These are phyloP conservation scores for Chlamydomonas eustigma DNA, from an alignment of 139 green algal species.

Conservation along the genomic window DNA sequence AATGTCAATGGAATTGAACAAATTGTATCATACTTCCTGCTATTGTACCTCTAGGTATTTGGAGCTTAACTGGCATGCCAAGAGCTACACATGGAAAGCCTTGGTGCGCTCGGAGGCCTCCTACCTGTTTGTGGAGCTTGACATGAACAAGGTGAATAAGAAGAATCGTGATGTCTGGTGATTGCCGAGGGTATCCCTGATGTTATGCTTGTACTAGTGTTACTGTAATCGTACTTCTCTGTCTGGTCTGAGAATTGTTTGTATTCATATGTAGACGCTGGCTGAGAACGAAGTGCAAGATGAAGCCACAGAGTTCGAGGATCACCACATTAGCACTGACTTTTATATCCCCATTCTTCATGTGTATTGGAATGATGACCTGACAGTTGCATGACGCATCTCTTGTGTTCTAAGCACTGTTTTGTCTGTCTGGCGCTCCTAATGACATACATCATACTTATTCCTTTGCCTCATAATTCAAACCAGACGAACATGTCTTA, in stretches of 20 bases:
- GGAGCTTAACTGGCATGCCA: constrained; percentile 66
- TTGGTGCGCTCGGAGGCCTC: constrained; percentile 24
- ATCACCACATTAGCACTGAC: constrained; percentile 37
- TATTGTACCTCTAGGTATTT: constrained; percentile 64
- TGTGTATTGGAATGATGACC: constrained; percentile 77
- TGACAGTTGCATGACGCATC: constrained; percentile 61
- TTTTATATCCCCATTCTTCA: constrained; percentile 68
- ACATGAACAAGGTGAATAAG: constrained; percentile 60
- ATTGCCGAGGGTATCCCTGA: not conserved
- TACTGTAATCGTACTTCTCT: no score
- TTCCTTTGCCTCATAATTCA: no score
- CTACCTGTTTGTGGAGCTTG: constrained; percentile 46
- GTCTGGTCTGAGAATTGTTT: no score
- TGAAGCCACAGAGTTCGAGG: constrained; percentile 53
- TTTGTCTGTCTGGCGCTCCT: no score
- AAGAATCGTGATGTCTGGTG: not conserved
- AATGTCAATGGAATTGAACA: no score
- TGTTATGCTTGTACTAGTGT: no score
- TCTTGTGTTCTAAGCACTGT: no score
- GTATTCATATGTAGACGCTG: no score
- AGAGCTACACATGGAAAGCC: constrained; percentile 75
- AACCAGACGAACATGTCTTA: no score
- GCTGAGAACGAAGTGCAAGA: constrained; percentile 10
- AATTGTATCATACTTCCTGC: no score
- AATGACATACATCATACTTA: no score